Conservation (phyloP, 768 basidiomycete genomes). For the Agrocybe pediades region DNA sequence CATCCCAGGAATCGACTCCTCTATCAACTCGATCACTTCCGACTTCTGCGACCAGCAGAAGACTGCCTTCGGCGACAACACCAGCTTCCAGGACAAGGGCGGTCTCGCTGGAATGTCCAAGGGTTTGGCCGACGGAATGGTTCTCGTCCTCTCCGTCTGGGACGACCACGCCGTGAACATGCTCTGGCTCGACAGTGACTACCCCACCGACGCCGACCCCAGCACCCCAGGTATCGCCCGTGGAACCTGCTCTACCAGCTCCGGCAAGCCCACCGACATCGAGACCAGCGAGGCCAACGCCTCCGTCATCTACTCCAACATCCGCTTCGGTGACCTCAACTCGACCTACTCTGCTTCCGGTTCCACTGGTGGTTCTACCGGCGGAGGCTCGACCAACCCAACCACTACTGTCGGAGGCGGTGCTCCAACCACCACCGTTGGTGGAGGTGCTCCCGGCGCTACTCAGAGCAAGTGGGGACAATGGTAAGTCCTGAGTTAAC, state of each 20-base stretch:
- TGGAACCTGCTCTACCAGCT: conserved; percentile 47
- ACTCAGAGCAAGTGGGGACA: conserved; percentile 34
- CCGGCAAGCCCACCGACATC: conserved; percentile 44
- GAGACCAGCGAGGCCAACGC: conserved; percentile 37
- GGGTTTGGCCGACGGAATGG: conserved; percentile 43
- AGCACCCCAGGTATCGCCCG: conserved; percentile 44
- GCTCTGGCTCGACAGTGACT: conserved; percentile 59
- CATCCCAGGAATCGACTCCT: conserved; percentile 40
- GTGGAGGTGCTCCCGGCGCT: conserved; percentile 16
- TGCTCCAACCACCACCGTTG: conserved; percentile 13
- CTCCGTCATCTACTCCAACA: conserved; percentile 52
- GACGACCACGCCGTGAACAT: conserved; percentile 56
- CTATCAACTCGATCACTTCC: conserved; percentile 48
- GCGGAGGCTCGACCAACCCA: background rate
- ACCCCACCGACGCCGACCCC: conserved; percentile 36
- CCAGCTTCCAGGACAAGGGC: conserved; percentile 41
- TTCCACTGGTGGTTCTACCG: conserved; percentile 8
- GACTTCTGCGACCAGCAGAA: conserved; percentile 47
- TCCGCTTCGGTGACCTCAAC: conserved; percentile 47
- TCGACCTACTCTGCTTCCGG: conserved; percentile 17
- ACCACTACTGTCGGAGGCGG: conserved; percentile 4
- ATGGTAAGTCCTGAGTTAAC: conserved; percentile 31
- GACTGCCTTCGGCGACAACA: conserved; percentile 43
- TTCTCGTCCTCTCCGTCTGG: conserved; percentile 52
- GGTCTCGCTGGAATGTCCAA: conserved; percentile 37